Base-by-base conservation (phyloP, 305 asterid species). In the Plantago coronopus region DNA sequence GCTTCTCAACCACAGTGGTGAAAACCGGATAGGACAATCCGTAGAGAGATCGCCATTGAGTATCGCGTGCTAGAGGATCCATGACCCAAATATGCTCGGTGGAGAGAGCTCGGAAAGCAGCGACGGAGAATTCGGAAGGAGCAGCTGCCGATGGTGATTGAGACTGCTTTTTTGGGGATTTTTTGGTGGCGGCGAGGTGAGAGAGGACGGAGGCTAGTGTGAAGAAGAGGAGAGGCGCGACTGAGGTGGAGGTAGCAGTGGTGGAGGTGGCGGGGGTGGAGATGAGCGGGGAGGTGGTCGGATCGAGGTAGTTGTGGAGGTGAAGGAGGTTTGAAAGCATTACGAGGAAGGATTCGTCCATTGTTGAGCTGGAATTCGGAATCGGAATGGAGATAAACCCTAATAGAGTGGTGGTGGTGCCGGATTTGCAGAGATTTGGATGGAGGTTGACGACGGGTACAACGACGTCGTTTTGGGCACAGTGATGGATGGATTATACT, bases 41-140 rank as follows among this genome's bases (percentile, higher is more conserved):
- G 80, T 89, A 93, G 1, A 89, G 88, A 34, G 97, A 79, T 29
- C 97, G 83, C 99, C 99, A 93, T 45, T 93, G 95, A 43, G 96
- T 95, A 72, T 93, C 97, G 44, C 99, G 95, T 29, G 77, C 80
- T 5, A 97, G 95, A 48, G 95, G 88, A 62, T 93, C 99, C 97
- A 93, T 89, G 22, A 91, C 82, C 99, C 99, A 93, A 5, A 93
- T 89, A 68, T 73, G 99, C 38, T 93, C 97, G 64, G 99, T 93
- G 64, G 99, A 93, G 48, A 87, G 88, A 1, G 97, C 99, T 1
- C 99, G 94, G 77, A 93, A 93, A 64, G 97, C 95, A 17, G 99
- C 82, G 57, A 93, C 94, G 64, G 99, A 93, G 83, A 79, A 89
- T 69, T 87, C 91, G 4, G 95, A 72, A 10, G 81, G 74, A 59